Evolutionary conservation across 352 stramenopile species (phyloP), one percentile per base, ranked within the genome.

Genomic region (Globisporangium polare): DNA sequence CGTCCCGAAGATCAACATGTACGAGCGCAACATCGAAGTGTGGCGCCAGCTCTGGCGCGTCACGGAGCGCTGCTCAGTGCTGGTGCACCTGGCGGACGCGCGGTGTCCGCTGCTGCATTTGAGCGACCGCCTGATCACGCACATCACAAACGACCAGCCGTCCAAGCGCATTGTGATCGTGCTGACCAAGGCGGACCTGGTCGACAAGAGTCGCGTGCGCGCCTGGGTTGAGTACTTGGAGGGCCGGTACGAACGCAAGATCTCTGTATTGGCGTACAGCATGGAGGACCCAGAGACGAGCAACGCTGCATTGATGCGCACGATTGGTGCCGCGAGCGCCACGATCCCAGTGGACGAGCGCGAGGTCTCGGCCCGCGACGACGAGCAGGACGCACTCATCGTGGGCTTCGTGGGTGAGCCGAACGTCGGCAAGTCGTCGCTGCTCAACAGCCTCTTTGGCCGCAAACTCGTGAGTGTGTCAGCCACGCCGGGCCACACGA

Each of bases 111-210:
- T 91, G 33, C 66, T 92, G 24, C 81, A 92, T 58, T 58, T 94
- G 12, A 92, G 84, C 35, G 78, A 92, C 46, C 78, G 67, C 33
- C 58, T 94, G 39, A 72, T 90, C 53, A 66, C 53, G n/a, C 65
- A 90, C 58, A 74, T 90, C 47, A 63, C 57, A 5, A 59, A 50
- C 5, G 57, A 74, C 0, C 71, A 74, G 15, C 77, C 78, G 15
- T 69, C 65, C 66, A 99, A 99, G 73, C 76, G 86, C 12, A 77
- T 99, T 56, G 78, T 99, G 22, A 71, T 99, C 5, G 96, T 99
- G n/a, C 66, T 99, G n/a, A 99, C 99, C 60, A 99, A 99, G 75
- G 97, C 98, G 45, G 97, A 99, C 72, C 84, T 99, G 20, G 96
- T 99, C 37, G 60, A 62, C n/a, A 51, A 60, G 2, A 70, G 76